A percentile compares a stretch with the other conserved stretches of the same genome.
phyloP scores from a whole-genome alignment of 2,329 filamentous ascomycete species.

The Cercospora sp. region DNA sequence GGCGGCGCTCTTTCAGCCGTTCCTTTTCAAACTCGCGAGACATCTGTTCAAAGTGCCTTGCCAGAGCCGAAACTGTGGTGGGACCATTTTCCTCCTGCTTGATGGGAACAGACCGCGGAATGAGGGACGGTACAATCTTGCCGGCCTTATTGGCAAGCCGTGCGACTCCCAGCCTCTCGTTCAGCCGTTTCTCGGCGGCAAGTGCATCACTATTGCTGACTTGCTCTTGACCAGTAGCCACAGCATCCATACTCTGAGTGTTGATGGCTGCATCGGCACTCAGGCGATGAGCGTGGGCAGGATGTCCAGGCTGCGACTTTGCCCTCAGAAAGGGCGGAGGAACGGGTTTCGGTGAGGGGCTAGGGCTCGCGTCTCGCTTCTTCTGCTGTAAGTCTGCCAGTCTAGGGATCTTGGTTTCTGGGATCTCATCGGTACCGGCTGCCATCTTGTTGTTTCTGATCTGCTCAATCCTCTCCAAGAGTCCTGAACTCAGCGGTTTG shows the following conservation, averaged over 20 bases:
- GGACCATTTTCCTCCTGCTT: constrained; percentile 59
- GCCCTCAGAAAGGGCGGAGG: constrained; percentile 54
- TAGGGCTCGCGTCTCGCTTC: constrained; percentile 39
- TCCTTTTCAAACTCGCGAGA: constrained; percentile 97
- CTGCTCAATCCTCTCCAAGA: constrained; percentile 43
- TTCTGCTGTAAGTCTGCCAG: constrained; percentile 36
- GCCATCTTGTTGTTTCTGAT: constrained; percentile 37
- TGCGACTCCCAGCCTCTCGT: constrained; percentile 53
- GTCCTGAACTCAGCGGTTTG: constrained; percentile 40
- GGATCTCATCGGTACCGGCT: constrained; percentile 25
- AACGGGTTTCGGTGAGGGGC: constrained; percentile 35
- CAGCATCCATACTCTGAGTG: constrained; percentile 28
- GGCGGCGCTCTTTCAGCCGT: constrained; percentile 78
- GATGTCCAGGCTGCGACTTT: constrained; percentile 51
- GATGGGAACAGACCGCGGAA: constrained; percentile 77
- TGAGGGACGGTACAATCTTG: constrained; percentile 66
- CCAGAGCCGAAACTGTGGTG: constrained; percentile 83
- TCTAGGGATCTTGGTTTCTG: constrained; percentile 41
- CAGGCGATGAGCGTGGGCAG: constrained; percentile 32
- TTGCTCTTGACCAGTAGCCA: constrained; percentile 32
- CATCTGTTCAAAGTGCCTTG: constrained; percentile 93
- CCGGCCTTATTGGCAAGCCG: constrained; percentile 52
- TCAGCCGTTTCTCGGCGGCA: constrained; percentile 69
- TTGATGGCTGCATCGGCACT: constrained; percentile 27
- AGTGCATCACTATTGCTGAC: neutral